A percentile compares a stretch with the other conserved stretches of the same genome.
Conservation (phyloP, 2,329 filamentous ascomycete genomes). For the Claviceps sp. region DNA sequence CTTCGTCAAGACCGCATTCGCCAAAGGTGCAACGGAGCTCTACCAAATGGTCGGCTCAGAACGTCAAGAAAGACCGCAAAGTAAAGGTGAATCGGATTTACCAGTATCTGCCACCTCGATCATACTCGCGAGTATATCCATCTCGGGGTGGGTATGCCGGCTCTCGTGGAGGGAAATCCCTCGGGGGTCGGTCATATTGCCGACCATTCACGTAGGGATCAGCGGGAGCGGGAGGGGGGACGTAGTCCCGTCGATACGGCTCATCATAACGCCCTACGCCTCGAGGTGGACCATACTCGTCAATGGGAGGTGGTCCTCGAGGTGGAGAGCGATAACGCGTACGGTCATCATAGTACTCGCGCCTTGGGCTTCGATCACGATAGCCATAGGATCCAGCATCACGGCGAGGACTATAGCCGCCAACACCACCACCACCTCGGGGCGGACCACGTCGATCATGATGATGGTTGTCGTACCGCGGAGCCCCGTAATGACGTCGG, state of each 20-base stretch:
- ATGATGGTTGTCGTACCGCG: constrained; percentile 63
- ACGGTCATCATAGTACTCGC: constrained; percentile 79
- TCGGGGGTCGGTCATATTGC: constrained; percentile 40
- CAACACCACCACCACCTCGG: constrained; percentile 40
- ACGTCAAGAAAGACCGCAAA: not conserved
- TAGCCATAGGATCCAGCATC: constrained; percentile 56
- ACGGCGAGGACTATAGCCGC: constrained; percentile 62
- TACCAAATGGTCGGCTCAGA: constrained; percentile 1
- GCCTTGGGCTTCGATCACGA: constrained; percentile 73
- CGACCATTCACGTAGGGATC: constrained; percentile 48
- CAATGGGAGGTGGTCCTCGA: constrained; percentile 48
- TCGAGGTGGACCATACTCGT: constrained; percentile 62
- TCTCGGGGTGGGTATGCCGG: constrained; percentile 24
- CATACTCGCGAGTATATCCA: constrained; percentile 34
- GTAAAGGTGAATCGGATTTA: constrained; percentile 21
- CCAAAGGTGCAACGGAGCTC: constrained; percentile 4
- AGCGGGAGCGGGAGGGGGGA: constrained; percentile 49
- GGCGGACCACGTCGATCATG: constrained; percentile 68
- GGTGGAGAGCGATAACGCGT: constrained; percentile 71
- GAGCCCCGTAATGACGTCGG: constrained; percentile 50
- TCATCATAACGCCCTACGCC: constrained; percentile 52
- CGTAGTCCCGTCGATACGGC: constrained; percentile 58
- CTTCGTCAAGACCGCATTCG: constrained; percentile 22
- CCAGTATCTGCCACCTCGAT: constrained; percentile 37
- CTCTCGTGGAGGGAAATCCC: constrained; percentile 35